Conservation (phyloP, 345 rosid genomes). For the Stellera chamaejasme region DNA sequence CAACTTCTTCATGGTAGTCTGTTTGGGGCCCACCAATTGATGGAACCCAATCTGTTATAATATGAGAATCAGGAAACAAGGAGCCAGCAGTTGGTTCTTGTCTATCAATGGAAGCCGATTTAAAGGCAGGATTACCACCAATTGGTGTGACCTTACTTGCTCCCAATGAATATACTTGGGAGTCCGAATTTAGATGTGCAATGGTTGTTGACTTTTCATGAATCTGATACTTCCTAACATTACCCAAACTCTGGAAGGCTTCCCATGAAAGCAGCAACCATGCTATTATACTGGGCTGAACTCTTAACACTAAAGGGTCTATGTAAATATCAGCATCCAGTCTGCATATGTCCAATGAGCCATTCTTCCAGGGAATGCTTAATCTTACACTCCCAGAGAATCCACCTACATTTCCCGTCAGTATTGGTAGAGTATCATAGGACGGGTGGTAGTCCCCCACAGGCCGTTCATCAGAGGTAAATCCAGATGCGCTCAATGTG, state of each 20-base stretch:
- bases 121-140: conserved; percentile 21
- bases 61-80: conserved; percentile 42
- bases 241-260: conserved; percentile 26
- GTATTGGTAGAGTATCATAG: conserved; percentile 38
- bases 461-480: conserved; percentile 18
- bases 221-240: conserved; percentile 14
- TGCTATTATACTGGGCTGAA: conserved; percentile 59
- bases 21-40: conserved; percentile 27
- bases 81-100: conserved; percentile 35
- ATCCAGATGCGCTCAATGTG: conserved; percentile 12
- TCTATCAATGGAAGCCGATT: conserved; percentile 25
- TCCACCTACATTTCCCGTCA: conserved; percentile 60
- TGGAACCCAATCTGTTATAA: conserved; percentile 87
- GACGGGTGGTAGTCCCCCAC: conserved; percentile 12
- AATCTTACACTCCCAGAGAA: conserved; percentile 76
- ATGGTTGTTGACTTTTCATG: conserved; percentile 28
- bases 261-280: conserved; percentile 66
- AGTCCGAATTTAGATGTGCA: conserved; percentile 30
- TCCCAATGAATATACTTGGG: conserved; percentile 30
- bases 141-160: conserved; percentile 17
- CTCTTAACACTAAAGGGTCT: conserved; percentile 70
- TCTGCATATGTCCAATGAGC: conserved; percentile 79
- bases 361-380: conserved; percentile 94
- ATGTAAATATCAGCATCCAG: conserved; percentile 71
- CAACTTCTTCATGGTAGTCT: conserved; percentile 40